phyloP scores from a whole-genome alignment of 2,329 filamentous ascomycete species.

The Colletotrichum kahawae region DNA sequence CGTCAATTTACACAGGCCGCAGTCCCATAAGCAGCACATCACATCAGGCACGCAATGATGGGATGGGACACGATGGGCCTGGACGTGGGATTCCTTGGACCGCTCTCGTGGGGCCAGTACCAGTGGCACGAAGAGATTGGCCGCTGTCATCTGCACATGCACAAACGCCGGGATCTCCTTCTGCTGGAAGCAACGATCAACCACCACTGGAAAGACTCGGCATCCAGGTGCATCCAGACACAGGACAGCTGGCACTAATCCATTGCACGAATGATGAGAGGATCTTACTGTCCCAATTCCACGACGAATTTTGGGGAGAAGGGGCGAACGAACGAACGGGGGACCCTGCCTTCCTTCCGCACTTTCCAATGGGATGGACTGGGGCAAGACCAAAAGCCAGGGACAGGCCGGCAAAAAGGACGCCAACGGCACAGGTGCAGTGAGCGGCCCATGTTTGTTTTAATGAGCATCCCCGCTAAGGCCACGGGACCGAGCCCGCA shows the following conservation, averaged over 20 bases:
- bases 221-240: background rate
- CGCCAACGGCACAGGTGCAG: background rate
- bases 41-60: background rate
- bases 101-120: background rate
- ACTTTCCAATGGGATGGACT: background rate
- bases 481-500: background rate
- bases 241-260: constrained; percentile 11
- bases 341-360: constrained; percentile 1
- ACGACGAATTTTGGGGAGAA: background rate
- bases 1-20: background rate
- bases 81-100: background rate
- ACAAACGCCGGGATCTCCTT: background rate
- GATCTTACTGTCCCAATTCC: background rate
- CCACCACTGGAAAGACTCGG: background rate
- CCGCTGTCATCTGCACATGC: background rate
- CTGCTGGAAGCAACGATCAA: background rate
- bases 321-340: background rate
- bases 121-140: constrained; percentile 15
- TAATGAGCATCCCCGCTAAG: constrained; percentile 13
- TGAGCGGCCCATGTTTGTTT: constrained; percentile 11
- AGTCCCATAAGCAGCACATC: background rate
- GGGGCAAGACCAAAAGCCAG: background rate
- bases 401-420: background rate
- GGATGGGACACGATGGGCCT: background rate
- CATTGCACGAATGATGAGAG: background rate